Percentiles rank a stretch among this genome's conserved stretches.
These are phyloP conservation scores for Pilatotrama ljubarskyi DNA, from an alignment of 768 basidiomycete species.

Conservation along the genomic window DNA sequence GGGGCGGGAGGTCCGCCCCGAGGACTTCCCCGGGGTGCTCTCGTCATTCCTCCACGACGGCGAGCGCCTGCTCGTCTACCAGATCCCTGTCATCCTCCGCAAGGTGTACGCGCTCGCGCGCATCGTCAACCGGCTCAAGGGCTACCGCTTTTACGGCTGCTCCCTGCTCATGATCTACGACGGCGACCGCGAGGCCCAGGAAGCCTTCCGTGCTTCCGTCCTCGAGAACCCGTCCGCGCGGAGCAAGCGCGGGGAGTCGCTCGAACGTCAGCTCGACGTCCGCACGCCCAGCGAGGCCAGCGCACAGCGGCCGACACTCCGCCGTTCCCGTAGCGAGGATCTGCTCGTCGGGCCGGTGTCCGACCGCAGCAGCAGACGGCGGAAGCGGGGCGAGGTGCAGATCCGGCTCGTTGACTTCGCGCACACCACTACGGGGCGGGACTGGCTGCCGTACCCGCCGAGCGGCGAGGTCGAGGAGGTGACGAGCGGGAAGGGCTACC, in stretches of 20 bases:
- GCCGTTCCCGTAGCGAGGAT: slow-evolving; percentile 82
- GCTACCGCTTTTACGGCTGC: slow-evolving; percentile 99
- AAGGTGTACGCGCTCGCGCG: slow-evolving; percentile 93
- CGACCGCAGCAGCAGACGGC: slow-evolving; percentile 62
- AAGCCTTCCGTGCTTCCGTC: slow-evolving; percentile 60
- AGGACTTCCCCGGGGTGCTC: slow-evolving; percentile 82
- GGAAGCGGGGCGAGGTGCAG: slow-evolving; percentile 87
- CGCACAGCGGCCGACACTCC: slow-evolving; percentile 48
- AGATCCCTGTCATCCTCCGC: slow-evolving; percentile 87
- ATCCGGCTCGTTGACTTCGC: slow-evolving; percentile 98
- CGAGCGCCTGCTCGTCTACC: slow-evolving; percentile 78
- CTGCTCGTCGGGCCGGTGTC: slow-evolving; percentile 65
- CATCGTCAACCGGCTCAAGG: slow-evolving; percentile 84
- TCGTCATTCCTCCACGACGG: slow-evolving; percentile 86
- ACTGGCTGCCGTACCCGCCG: slow-evolving; percentile 73
- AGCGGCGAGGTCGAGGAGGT: slow-evolving; percentile 44
- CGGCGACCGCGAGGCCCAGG: slow-evolving; percentile 87
- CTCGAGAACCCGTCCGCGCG: slow-evolving; percentile 66
- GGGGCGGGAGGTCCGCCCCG: slow-evolving; percentile 84
- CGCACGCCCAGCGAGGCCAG: slow-evolving; percentile 28
- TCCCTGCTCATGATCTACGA: slow-evolving; percentile 97
- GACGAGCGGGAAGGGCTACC: slow-evolving; percentile 69
- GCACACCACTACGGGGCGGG: slow-evolving; percentile 93
- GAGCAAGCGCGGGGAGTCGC: slow-evolving; percentile 75
- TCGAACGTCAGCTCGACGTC: slow-evolving; percentile 51